Evolutionary conservation across 2,329 filamentous ascomycete genomes (phyloP), one percentile per base, ranked within the genome.

Genomic region (Fusarium verrucosum): DNA sequence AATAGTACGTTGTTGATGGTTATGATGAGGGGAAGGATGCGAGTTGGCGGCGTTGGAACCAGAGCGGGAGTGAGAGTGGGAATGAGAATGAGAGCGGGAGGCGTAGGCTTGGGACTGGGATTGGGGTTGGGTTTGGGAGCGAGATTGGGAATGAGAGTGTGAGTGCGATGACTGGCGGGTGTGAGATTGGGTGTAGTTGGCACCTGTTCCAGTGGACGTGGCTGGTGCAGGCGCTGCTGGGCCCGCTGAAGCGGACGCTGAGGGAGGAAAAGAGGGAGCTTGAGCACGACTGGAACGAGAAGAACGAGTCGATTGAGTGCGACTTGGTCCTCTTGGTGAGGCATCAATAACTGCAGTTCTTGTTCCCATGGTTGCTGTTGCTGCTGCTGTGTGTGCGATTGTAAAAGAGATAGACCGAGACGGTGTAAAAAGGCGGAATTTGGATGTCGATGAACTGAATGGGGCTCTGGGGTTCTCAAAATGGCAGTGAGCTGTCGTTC

Each of bases 1-100:
- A 70, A 75, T 65, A 70, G 73, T 76, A 66, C 74, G 77, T 57
- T 76, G 77, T 68, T 78, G 79, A 60, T 75, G 74, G 20, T 65
- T 69, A 55, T 65, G 71, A 59, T 63, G 64, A 51, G 69, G 59
- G 52, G 56, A 51, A 44, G 59, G 49, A 65, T 70, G 56, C 52
- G 70, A 61, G 70, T 72, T 59, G 66, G 60, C 65, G 60, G 72
- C 69, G 73, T 66, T 63, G 57, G 71, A 58, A 51, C 58, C 51
- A 51, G 69, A 64, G 51, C 65, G 61, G 46, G 69, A 68, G 65
- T 55, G 59, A 40, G 68, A 62, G 62, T 58, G 67, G 51, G 69
- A 71, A 55, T 64, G 70, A 46, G 65, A 58, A 50, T 62, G 62
- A 49, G 59, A 65, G 33, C 47, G 55, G 46, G 57, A 58, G 66